These are phyloP conservation scores for Barnettozyma populi DNA, from an alignment of 805 yeast genomes.

Conservation along the genomic window DNA sequence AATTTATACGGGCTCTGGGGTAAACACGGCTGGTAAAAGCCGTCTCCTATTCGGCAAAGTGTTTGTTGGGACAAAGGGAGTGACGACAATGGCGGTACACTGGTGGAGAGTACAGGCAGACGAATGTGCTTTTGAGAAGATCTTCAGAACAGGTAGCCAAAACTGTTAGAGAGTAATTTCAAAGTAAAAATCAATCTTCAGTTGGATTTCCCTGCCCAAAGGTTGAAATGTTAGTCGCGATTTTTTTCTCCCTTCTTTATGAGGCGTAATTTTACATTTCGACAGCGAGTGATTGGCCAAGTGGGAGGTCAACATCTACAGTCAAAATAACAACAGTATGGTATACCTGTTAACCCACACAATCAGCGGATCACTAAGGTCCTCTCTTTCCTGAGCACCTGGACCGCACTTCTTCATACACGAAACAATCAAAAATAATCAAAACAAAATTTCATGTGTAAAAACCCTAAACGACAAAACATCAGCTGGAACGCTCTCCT, in stretches of 20 bases:
- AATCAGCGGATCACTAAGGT: not conserved
- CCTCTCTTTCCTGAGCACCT: not conserved
- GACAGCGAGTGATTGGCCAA: not conserved
- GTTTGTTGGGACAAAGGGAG: not conserved
- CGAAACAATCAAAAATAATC: not conserved
- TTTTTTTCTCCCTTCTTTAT: not conserved
- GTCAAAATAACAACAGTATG: not conserved
- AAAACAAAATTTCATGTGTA: not conserved
- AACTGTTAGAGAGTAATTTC: not conserved
- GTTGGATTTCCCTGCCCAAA: not conserved
- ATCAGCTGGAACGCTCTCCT: not conserved
- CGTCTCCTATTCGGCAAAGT: not conserved
- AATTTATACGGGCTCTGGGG: constrained; percentile 1
- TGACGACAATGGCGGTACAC: not conserved
- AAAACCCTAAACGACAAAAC: not conserved
- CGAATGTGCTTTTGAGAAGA: not conserved
- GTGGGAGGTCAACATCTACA: not conserved
- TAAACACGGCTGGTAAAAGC: not conserved
- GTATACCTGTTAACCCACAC: not conserved
- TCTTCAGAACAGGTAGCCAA: not conserved
- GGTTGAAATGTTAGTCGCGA: not conserved
- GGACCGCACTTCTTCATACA: not conserved
- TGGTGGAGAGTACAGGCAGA: not conserved
- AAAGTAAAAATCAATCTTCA: not conserved
- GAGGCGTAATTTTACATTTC: not conserved